Percentiles rank a stretch among this genome's conserved stretches.
Conservation (phyloP, 495 filamentous ascomycete genomes). For the Annulohypoxylon nitens region DNA sequence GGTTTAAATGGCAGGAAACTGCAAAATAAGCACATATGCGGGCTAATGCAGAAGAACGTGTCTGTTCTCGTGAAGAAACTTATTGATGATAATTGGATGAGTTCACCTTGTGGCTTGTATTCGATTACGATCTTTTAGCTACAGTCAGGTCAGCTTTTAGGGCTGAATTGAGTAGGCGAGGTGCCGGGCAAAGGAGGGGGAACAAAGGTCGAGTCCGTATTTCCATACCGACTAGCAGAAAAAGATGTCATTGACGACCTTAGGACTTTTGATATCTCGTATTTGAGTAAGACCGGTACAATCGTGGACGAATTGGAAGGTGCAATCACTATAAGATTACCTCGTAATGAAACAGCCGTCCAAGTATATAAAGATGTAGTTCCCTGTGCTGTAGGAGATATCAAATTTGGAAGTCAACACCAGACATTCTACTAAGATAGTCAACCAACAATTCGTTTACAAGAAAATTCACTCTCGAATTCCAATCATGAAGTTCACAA, state of each 20-base stretch:
- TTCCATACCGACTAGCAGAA: background rate
- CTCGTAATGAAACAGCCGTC: background rate
- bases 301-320: constrained; percentile 12
- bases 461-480: background rate
- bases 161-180: constrained; percentile 13
- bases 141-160: constrained; percentile 19
- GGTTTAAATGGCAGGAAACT: background rate
- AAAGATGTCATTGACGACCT: background rate
- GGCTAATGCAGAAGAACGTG: constrained; percentile 21
- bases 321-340: background rate
- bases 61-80: constrained; percentile 17
- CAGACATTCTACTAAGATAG: constrained; percentile 2
- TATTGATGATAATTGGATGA: background rate
- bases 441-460: background rate
- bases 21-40: constrained; percentile 26
- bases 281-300: constrained; percentile 9
- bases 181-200: background rate
- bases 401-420: background rate
- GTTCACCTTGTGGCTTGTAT: background rate
- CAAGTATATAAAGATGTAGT: constrained; percentile 28
- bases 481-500: constrained; percentile 42
- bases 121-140: constrained; percentile 31
- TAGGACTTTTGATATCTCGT: constrained; percentile 25
- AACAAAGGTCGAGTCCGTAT: constrained; percentile 26
- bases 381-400: background rate